Conservation (phyloP, 1,284 basidiomycete species). For the Cystobasidium slooffiae region DNA sequence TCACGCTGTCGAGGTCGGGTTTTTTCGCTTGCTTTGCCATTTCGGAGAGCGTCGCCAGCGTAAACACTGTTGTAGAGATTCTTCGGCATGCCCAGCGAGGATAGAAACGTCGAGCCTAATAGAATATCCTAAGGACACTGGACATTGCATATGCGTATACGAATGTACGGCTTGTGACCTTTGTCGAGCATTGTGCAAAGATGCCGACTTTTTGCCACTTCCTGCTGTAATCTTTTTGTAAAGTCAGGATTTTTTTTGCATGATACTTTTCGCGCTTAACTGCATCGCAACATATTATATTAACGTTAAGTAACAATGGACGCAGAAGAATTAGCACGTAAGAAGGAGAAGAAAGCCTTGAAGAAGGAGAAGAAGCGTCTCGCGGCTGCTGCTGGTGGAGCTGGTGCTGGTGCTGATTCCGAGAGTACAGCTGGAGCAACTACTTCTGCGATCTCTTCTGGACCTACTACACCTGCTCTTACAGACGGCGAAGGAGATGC, state of each 20-base stretch:
- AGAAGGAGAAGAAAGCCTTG: slow-evolving; percentile 46
- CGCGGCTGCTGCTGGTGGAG: slow-evolving; percentile 25
- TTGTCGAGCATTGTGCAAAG: not conserved
- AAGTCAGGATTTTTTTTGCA: slow-evolving; percentile 14
- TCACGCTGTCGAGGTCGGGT: no score
- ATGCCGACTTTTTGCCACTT: not conserved
- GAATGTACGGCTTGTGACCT: no score
- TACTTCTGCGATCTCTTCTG: slow-evolving; percentile 16
- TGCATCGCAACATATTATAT: not conserved
- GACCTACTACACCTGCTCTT: slow-evolving; percentile 33
- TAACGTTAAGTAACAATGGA: slow-evolving; percentile 11
- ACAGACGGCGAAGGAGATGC: slow-evolving; percentile 45
- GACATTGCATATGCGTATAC: no score
- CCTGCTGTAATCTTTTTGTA: not conserved
- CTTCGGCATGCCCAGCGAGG: no score
- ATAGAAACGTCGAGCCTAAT: no score
- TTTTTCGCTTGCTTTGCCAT: no score
- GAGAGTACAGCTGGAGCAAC: not conserved
- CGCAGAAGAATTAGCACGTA: slow-evolving; percentile 44
- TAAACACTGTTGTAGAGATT: no score
- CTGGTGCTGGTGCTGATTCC: slow-evolving; percentile 19
- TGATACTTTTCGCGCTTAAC: not conserved
- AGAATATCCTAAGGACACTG: no score
- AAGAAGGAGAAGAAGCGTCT: slow-evolving; percentile 44
- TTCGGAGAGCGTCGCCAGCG: no score